Conservation (phyloP, 371 early-diverging fungal species). For the Cokeromyces recurvatus region DNA sequence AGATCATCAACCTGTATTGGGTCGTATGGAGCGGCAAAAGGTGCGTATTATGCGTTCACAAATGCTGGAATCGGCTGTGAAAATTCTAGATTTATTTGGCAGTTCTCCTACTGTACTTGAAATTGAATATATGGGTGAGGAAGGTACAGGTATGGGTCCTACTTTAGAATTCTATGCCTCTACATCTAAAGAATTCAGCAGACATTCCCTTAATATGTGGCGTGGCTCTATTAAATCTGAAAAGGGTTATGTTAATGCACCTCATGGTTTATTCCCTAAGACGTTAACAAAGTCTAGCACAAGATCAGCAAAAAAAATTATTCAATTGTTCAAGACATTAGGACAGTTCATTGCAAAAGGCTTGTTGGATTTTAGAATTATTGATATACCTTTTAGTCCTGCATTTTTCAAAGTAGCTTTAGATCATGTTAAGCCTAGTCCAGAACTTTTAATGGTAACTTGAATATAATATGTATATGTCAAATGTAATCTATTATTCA, state of each 20-base stretch:
- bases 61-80: conserved; percentile 76
- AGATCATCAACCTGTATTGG: conserved; percentile 50
- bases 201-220: conserved; percentile 57
- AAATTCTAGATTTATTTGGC: conserved; percentile 78
- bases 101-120: conserved; percentile 70
- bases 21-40: conserved; percentile 77
- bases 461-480: too few relatives aligned
- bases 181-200: conserved; percentile 73
- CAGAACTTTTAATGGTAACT: conserved; percentile 22
- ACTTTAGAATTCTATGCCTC: conserved; percentile 90
- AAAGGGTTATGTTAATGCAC: conserved; percentile 43
- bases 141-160: conserved; percentile 92
- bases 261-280: conserved; percentile 72
- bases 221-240: conserved; percentile 32
- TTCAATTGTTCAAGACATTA: conserved; percentile 58
- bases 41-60: conserved; percentile 74
- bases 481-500: too few relatives aligned
- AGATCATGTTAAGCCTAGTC: conserved; percentile 24
- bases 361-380: conserved; percentile 79
- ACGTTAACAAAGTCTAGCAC: conserved; percentile 33
- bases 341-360: conserved; percentile 91
- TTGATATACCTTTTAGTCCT: conserved; percentile 79
- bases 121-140: conserved; percentile 90
- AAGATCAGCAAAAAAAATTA: conserved; percentile 36
- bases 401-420: conserved; percentile 71